phyloP scores from a whole-genome alignment of 345 rosid genomes.

The Cardiospermum halicacabum region DNA sequence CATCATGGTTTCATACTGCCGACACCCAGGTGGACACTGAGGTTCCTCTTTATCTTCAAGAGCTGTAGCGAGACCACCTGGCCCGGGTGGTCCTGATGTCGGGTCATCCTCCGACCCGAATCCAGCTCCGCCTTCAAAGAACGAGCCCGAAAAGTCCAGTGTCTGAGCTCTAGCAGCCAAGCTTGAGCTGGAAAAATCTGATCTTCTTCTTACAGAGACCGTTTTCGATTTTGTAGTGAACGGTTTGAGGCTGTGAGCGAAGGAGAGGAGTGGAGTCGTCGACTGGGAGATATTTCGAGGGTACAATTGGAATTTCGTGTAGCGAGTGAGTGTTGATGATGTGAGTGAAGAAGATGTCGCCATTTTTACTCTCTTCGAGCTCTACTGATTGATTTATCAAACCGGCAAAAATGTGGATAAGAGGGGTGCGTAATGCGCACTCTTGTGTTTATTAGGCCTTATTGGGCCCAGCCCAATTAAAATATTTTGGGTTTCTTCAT shows the following conservation, averaged over 20 bases:
- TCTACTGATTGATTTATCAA: background rate
- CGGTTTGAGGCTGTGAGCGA: slow-evolving; percentile 36
- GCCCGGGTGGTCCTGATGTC: slow-evolving; percentile 32
- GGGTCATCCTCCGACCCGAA: slow-evolving; percentile 72
- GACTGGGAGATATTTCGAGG: slow-evolving; percentile 28
- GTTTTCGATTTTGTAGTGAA: slow-evolving; percentile 29
- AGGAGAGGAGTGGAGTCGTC: slow-evolving; percentile 33
- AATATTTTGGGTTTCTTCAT: no score
- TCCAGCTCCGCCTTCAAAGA: slow-evolving; percentile 55
- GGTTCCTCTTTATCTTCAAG: slow-evolving; percentile 74
- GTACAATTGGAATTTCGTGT: slow-evolving; percentile 28
- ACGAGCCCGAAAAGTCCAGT: slow-evolving; percentile 70
- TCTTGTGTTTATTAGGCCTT: background rate
- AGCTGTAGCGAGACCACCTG: slow-evolving; percentile 44
- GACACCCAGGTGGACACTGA: slow-evolving; percentile 90
- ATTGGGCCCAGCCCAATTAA: no score
- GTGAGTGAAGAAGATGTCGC: slow-evolving; percentile 44
- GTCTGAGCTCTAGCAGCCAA: slow-evolving; percentile 49
- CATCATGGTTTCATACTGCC: slow-evolving; percentile 81
- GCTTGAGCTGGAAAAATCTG: background rate
- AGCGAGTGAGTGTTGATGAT: slow-evolving; percentile 22
- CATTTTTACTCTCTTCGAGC: slow-evolving; percentile 30
- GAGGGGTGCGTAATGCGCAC: slow-evolving; percentile 10
- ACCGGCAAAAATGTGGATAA: slow-evolving; percentile 17
- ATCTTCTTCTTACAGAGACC: slow-evolving; percentile 10